Conservation (phyloP, 352 stramenopile species). For the Phytophthora nicotianae region DNA sequence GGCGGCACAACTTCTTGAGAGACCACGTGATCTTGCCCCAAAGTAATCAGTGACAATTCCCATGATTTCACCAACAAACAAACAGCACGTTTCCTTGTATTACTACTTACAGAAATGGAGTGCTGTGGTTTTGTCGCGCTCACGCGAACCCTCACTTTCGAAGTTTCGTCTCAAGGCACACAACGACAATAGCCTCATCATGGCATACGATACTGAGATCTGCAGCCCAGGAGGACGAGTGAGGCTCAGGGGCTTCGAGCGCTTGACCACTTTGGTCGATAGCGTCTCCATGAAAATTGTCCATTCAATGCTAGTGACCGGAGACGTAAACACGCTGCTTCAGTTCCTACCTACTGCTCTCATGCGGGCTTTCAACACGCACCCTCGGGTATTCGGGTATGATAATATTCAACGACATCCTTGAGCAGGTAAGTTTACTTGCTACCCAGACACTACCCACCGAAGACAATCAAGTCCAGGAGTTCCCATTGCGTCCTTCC, state of each 20-base stretch:
- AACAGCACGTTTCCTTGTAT: neutral
- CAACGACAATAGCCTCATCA: slow-evolving; percentile 1
- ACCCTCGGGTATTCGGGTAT: slow-evolving; percentile 46
- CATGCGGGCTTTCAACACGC: slow-evolving; percentile 46
- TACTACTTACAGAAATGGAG: neutral
- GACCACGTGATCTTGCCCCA: slow-evolving; percentile 10
- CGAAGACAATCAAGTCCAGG: neutral
- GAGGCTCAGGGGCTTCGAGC: slow-evolving; percentile 42
- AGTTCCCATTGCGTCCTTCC: slow-evolving; percentile 28
- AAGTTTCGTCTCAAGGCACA: slow-evolving; percentile 6
- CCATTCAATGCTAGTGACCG: slow-evolving; percentile 36
- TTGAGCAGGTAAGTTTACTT: slow-evolving; percentile 30
- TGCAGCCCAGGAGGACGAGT: slow-evolving; percentile 3
- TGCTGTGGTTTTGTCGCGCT: neutral
- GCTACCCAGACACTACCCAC: neutral
- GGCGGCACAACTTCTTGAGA: slow-evolving; percentile 10
- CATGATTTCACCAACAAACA: neutral
- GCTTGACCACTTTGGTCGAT: slow-evolving; percentile 32
- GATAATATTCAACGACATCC: slow-evolving; percentile 41
- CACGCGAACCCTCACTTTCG: slow-evolving; percentile 3
- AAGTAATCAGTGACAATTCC: slow-evolving; percentile 15
- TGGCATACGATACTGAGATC: neutral
- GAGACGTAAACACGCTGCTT: slow-evolving; percentile 25
- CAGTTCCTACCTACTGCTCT: slow-evolving; percentile 31
- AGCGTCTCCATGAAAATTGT: slow-evolving; percentile 36